These are phyloP conservation scores for Ceratobasidium sp. DNA, from an alignment of 1,284 basidiomycete species.

Conservation along the genomic window DNA sequence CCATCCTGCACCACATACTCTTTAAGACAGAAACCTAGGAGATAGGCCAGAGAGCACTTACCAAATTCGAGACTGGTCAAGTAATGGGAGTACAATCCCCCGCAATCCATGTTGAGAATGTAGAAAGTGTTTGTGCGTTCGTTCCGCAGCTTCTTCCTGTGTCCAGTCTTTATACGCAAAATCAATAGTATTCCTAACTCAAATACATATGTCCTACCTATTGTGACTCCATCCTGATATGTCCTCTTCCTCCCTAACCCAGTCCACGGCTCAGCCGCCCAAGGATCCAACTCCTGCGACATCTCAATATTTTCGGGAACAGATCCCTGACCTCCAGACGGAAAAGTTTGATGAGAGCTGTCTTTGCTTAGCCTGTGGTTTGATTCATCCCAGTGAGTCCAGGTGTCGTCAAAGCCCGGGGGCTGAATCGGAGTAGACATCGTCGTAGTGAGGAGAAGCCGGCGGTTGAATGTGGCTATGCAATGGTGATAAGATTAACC, in stretches of 20 bases:
- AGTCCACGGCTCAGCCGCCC: conserved; percentile 31
- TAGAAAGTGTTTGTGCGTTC: conserved; percentile 64
- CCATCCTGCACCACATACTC: conserved; percentile 1
- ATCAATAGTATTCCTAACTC: not conserved
- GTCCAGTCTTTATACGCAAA: conserved; percentile 70
- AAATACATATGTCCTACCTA: conserved; percentile 34
- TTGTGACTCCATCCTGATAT: conserved; percentile 45
- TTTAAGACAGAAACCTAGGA: not conserved
- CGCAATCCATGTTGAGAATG: conserved; percentile 64
- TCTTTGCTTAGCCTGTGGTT: conserved; percentile 28
- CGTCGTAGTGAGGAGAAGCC: not conserved
- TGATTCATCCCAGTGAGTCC: conserved; percentile 33
- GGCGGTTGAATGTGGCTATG: conserved; percentile 10
- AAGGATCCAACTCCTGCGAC: conserved; percentile 35
- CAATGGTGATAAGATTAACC: not conserved
- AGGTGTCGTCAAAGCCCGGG: conserved; percentile 34
- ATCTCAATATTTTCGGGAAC: conserved; percentile 18
- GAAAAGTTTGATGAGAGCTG: not conserved
- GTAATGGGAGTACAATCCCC: conserved; percentile 64
- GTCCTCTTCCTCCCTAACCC: not conserved
- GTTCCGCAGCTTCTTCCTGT: conserved; percentile 71
- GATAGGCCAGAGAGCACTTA: conserved; percentile 55
- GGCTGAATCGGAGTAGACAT: conserved; percentile 14
- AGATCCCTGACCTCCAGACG: not conserved
- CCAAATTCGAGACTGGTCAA: conserved; percentile 73